Percentiles rank a stretch among this genome's conserved stretches.
These are phyloP conservation scores for Exophiala aquamarina DNA, from an alignment of 2,329 filamentous ascomycete genomes.

Conservation along the genomic window DNA sequence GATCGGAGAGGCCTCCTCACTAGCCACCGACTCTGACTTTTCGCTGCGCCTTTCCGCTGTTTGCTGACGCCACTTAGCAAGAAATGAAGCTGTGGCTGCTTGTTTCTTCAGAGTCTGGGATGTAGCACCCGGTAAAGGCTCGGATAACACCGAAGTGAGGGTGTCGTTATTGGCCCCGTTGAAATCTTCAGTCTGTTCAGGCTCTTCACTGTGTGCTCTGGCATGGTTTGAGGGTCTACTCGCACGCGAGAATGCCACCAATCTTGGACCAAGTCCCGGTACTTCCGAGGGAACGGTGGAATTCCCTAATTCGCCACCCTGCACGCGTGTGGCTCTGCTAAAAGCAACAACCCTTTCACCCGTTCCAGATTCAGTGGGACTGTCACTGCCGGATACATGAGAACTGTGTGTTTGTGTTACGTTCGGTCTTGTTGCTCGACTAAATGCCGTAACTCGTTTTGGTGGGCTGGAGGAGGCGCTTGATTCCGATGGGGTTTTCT, in stretches of 20 bases:
- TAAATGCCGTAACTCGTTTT: slow-evolving; percentile 14
- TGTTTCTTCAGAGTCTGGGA: neutral
- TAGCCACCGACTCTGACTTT: slow-evolving; percentile 2
- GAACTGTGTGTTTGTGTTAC: neutral
- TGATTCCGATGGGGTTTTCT: slow-evolving; percentile 17
- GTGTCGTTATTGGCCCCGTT: slow-evolving; percentile 1
- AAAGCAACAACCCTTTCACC: slow-evolving; percentile 15
- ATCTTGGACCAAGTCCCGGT: slow-evolving; percentile 6
- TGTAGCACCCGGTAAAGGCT: slow-evolving; percentile 9
- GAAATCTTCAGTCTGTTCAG: neutral
- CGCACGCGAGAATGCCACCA: slow-evolving; percentile 18
- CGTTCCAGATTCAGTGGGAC: slow-evolving; percentile 7
- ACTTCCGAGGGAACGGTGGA: neutral
- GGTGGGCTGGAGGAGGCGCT: slow-evolving; percentile 12
- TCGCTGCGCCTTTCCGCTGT: slow-evolving; percentile 13
- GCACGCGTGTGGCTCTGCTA: slow-evolving; percentile 12
- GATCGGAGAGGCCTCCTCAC: slow-evolving; percentile 19
- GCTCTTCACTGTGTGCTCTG: slow-evolving; percentile 5
- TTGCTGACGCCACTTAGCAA: slow-evolving; percentile 20
- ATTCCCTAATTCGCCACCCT: neutral
- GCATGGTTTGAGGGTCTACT: slow-evolving; percentile 7
- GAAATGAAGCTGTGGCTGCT: slow-evolving; percentile 7
- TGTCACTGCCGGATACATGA: slow-evolving; percentile 17
- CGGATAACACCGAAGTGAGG: slow-evolving; percentile 12
- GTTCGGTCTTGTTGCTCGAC: slow-evolving; percentile 7